Evolutionary conservation across 345 rosid genomes (phyloP).

Genomic region (Angophora floribunda): DNA sequence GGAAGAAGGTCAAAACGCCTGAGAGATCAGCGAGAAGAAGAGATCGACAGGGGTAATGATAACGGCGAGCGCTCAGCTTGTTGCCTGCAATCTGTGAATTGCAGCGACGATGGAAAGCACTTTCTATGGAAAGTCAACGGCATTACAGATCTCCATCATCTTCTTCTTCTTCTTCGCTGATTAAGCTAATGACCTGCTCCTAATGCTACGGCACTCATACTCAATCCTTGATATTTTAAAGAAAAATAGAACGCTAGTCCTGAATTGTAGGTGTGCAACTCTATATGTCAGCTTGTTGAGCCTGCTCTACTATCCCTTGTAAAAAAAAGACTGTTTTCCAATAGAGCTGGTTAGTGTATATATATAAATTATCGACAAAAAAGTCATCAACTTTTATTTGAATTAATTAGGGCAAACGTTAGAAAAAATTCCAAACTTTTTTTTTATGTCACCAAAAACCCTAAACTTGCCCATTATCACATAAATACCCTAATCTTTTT

Average conservation of each 20-base stretch:
- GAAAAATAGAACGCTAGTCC: not conserved
- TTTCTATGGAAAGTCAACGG: not conserved
- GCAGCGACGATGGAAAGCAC: not conserved
- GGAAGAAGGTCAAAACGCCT: not conserved
- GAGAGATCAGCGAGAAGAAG: not conserved
- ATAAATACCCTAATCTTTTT: too few relatives aligned
- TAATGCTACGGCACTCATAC: too few relatives aligned
- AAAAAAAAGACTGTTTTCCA: too few relatives aligned
- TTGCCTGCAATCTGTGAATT: not conserved
- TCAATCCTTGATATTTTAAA: too few relatives aligned
- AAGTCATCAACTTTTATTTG: too few relatives aligned
- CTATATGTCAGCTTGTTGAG: not conserved
- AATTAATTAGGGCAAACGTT: too few relatives aligned
- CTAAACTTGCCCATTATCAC: too few relatives aligned
- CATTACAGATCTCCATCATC: not conserved
- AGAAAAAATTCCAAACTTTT: too few relatives aligned
- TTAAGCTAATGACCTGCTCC: not conserved
- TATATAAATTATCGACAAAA: too few relatives aligned
- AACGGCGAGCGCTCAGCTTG: not conserved
- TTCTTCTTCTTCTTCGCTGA: not conserved
- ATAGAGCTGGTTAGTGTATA: too few relatives aligned
- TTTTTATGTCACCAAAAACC: too few relatives aligned
- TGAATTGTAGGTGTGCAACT: not conserved
- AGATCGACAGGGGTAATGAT: not conserved
- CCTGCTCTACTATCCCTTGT: not conserved